Evolutionary conservation across 148 eudicot genomes (phyloP).

Genomic region (Chenopodium suecicum): DNA sequence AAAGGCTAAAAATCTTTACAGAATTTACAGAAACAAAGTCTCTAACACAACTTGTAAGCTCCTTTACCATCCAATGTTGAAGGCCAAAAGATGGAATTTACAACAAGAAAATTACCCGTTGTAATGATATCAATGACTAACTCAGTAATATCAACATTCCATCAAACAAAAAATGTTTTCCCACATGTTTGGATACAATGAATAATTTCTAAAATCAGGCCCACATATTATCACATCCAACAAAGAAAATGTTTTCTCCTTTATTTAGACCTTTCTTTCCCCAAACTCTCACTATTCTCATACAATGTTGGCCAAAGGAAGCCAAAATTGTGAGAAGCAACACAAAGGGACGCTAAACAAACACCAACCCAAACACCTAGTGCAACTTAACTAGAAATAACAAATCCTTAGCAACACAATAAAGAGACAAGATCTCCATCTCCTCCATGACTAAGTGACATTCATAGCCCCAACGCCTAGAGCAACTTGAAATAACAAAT

Average conservation of each 20-base stretch:
- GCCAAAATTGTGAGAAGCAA: not conserved
- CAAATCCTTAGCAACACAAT: no score
- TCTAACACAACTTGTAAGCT: not conserved
- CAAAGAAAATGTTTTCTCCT: not conserved
- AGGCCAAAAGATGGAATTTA: not conserved
- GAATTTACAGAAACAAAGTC: not conserved
- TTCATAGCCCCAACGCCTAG: not conserved
- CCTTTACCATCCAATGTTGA: not conserved
- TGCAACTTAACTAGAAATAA: no score
- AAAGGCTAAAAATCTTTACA: not conserved
- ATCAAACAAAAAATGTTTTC: not conserved
- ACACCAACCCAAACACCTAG: not conserved
- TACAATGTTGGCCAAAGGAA: not conserved
- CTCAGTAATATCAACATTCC: not conserved
- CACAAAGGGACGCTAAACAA: not conserved
- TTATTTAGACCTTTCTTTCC: not conserved
- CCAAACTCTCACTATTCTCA: not conserved
- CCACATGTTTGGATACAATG: not conserved
- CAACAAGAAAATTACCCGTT: not conserved
- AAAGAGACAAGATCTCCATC: not conserved
- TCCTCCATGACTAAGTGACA: not conserved
- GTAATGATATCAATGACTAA: not conserved
- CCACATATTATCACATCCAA: not conserved
- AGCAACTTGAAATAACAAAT: not conserved
- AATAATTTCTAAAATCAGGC: not conserved